Conservation (phyloP, 23 red algal genomes). For the Pyropia haitanensis region DNA sequence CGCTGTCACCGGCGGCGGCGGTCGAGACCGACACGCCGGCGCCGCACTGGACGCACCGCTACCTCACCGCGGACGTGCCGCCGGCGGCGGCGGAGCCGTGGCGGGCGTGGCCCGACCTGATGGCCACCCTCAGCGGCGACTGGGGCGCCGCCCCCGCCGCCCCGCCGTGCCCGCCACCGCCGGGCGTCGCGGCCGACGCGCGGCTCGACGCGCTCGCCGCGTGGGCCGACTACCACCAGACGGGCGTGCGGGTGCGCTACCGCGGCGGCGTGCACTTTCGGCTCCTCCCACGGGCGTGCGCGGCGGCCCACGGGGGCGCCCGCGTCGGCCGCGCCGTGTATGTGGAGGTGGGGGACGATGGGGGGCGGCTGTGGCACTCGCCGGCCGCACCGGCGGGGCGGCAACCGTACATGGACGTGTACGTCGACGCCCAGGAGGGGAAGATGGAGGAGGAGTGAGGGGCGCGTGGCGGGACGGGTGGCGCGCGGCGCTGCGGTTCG, state of each 20-base stretch:
- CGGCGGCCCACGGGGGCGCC: not conserved
- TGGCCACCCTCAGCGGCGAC: not conserved
- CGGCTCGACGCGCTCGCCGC: constrained; percentile 1
- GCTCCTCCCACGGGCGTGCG: not conserved
- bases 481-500: too few relatives aligned
- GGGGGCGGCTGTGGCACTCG: too few relatives aligned
- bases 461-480: too few relatives aligned
- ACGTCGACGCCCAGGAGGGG: too few relatives aligned
- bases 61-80: not conserved
- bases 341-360: not conserved
- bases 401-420: too few relatives aligned
- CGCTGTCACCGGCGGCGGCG: too few relatives aligned
- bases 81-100: not conserved
- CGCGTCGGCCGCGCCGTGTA: not conserved
- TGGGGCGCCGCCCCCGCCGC: not conserved
- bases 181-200: not conserved
- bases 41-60: constrained; percentile 2
- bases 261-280: not conserved
- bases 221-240: constrained; percentile 19
- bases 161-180: not conserved
- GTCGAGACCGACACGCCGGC: not conserved
- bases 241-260: constrained; percentile 7
- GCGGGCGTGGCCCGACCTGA: constrained; percentile 2
- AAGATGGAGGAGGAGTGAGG: too few relatives aligned
- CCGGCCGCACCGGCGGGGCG: too few relatives aligned